phyloP scores from a whole-genome alignment of 192 early-diverging fungal species.

The Allomyces arbusculus region DNA sequence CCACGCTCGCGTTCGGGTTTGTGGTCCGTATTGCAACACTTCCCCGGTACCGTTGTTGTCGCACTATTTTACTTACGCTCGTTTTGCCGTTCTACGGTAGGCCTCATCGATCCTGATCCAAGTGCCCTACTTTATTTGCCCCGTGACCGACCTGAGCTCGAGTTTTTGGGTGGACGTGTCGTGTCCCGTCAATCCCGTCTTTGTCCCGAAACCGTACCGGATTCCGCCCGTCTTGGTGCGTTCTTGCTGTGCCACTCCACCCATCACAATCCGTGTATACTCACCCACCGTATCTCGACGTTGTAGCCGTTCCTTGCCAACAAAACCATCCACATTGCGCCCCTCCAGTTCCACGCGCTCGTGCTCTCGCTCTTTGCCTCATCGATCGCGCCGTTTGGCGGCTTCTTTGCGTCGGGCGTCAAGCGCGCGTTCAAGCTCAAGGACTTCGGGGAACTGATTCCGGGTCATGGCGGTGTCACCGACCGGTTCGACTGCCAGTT shows the following conservation, averaged over 20 bases:
- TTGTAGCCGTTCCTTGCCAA: conserved; percentile 9
- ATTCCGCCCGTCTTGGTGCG: not conserved
- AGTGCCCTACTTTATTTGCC: conserved; percentile 45
- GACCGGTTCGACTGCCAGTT: conserved; percentile 98
- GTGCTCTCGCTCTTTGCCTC: conserved; percentile 80
- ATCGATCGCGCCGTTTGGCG: conserved; percentile 89
- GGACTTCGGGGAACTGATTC: conserved; percentile 90
- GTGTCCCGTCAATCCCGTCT: conserved; percentile 42
- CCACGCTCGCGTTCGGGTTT: conserved; percentile 75
- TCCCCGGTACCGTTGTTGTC: no score
- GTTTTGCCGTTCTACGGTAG: no score
- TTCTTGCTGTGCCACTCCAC: no score
- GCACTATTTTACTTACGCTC: no score
- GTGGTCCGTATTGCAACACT: conserved; percentile 31
- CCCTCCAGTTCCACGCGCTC: conserved; percentile 73
- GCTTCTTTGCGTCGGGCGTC: conserved; percentile 91
- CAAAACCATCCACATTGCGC: conserved; percentile 45
- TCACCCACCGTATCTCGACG: not conserved
- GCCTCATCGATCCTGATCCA: conserved; percentile 25
- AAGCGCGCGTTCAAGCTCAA: conserved; percentile 96
- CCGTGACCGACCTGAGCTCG: conserved; percentile 34
- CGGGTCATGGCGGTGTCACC: conserved; percentile 90
- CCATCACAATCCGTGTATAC: no score
- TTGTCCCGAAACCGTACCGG: conserved; percentile 14
- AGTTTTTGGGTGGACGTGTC: conserved; percentile 18